Evolutionary conservation across 768 basidiomycete species (phyloP).

Genomic region (Boletales sp.): DNA sequence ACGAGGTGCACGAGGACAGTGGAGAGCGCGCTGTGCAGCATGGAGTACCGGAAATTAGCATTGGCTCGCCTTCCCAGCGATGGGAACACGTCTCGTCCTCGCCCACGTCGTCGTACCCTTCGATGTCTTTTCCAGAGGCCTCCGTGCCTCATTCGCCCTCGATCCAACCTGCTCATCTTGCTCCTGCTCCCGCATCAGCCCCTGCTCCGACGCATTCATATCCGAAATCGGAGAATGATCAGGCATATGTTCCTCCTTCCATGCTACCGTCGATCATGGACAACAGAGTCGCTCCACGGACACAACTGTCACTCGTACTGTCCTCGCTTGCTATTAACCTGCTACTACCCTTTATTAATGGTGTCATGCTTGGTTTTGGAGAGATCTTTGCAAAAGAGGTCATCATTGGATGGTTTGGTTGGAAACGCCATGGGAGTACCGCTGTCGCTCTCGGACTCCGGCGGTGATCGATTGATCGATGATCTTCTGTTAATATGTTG

Average conservation of each 20-base stretch:
- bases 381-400: slow-evolving; percentile 87
- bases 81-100: slow-evolving; percentile 74
- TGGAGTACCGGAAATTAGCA: slow-evolving; percentile 11
- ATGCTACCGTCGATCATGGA: slow-evolving; percentile 73
- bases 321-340: slow-evolving; percentile 82
- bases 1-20: slow-evolving; percentile 30
- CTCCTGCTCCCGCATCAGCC: slow-evolving; percentile 3
- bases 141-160: slow-evolving; percentile 49
- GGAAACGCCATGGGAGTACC: slow-evolving; percentile 31
- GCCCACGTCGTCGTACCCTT: slow-evolving; percentile 67
- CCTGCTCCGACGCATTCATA: slow-evolving; percentile 14
- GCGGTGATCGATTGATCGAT: slow-evolving; percentile 15
- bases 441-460: slow-evolving; percentile 26
- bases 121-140: slow-evolving; percentile 68
- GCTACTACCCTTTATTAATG: slow-evolving; percentile 85
- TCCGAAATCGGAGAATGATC: slow-evolving; percentile 20
- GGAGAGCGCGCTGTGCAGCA: slow-evolving; percentile 2
- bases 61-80: slow-evolving; percentile 43
- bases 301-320: slow-evolving; percentile 64
- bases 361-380: slow-evolving; percentile 95
- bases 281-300: slow-evolving; percentile 57
- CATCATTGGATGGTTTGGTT: slow-evolving; percentile 52
- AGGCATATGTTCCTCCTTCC: slow-evolving; percentile 34
- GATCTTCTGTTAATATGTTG: background rate
- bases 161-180: slow-evolving; percentile 20